Conservation (phyloP, 352 stramenopile genomes). For the Phytopythium helicoides region DNA sequence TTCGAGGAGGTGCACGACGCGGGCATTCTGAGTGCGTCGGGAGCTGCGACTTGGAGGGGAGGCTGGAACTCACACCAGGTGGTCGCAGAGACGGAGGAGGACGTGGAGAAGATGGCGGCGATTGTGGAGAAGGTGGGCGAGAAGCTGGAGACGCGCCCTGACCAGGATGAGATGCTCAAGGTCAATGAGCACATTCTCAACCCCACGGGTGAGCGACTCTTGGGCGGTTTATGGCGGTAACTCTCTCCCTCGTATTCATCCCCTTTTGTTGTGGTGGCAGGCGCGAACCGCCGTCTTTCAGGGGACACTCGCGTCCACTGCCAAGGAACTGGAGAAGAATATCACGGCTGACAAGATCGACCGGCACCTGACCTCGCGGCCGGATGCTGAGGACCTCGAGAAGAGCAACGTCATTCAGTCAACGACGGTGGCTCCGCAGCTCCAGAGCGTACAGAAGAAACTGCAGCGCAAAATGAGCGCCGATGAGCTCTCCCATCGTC, state of each 20-base stretch:
- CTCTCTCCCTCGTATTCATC: too few relatives aligned
- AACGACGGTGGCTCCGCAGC: constrained; percentile 41
- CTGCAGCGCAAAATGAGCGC: constrained; percentile 74
- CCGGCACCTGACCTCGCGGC: constrained; percentile 50
- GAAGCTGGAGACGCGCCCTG: constrained; percentile 42
- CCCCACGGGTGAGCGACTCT: constrained; percentile 26
- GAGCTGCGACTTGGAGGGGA: background rate
- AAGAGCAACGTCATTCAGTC: constrained; percentile 56
- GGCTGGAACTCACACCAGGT: background rate
- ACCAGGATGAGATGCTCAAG: constrained; percentile 50
- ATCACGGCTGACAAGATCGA: constrained; percentile 72
- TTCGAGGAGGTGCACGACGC: constrained; percentile 46
- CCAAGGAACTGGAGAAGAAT: constrained; percentile 46
- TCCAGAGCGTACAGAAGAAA: constrained; percentile 75
- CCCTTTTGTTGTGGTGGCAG: constrained; percentile 7
- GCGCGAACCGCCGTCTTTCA: constrained; percentile 34
- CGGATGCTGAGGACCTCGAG: constrained; percentile 53
- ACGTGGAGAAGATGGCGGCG: constrained; percentile 35
- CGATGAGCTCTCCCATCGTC: constrained; percentile 62
- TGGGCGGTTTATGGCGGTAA: background rate
- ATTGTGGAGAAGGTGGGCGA: constrained; percentile 38
- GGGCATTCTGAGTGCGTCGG: constrained; percentile 36
- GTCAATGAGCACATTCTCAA: constrained; percentile 53
- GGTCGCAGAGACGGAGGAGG: constrained; percentile 29
- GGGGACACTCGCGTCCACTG: constrained; percentile 35